Evolutionary conservation across 345 rosid genomes (phyloP).

Genomic region (Melastoma malabathricum): DNA sequence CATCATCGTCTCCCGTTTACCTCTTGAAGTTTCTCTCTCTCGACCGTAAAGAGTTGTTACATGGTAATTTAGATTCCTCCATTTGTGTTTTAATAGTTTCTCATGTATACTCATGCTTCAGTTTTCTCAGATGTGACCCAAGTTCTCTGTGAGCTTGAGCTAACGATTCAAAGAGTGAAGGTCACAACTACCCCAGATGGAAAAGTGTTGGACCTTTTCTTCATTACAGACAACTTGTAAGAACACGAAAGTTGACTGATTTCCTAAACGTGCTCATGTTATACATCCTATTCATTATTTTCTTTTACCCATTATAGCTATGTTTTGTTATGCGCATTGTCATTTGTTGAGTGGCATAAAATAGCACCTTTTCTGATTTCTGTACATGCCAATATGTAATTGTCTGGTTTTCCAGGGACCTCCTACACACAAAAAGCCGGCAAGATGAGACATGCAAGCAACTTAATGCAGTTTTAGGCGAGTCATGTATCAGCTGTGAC

Average conservation of each 20-base stretch:
- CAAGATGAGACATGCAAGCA: slow-evolving; percentile 47
- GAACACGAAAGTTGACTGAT: slow-evolving; percentile 4
- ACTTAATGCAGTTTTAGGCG: slow-evolving; percentile 54
- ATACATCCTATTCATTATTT: background rate
- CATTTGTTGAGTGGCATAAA: too few relatives aligned
- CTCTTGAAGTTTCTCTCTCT: slow-evolving; percentile 57
- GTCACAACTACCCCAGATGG: slow-evolving; percentile 77
- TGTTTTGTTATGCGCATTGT: background rate
- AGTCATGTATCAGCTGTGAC: slow-evolving; percentile 67
- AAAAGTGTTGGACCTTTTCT: slow-evolving; percentile 76
- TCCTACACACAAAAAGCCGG: slow-evolving; percentile 42
- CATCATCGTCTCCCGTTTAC: slow-evolving; percentile 40
- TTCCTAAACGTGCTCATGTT: background rate
- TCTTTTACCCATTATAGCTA: background rate
- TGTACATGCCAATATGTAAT: background rate
- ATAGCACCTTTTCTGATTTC: too few relatives aligned
- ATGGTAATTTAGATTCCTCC: slow-evolving; percentile 32
- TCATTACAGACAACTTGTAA: slow-evolving; percentile 67
- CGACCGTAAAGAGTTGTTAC: slow-evolving; percentile 51
- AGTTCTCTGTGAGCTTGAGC: slow-evolving; percentile 72
- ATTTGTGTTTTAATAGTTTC: background rate
- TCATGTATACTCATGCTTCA: slow-evolving; percentile 9
- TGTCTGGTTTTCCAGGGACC: slow-evolving; percentile 35
- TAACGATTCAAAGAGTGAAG: slow-evolving; percentile 72
- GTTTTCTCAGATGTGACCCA: slow-evolving; percentile 56